Base-by-base conservation (phyloP, 2,329 filamentous ascomycete species). In the Trichoderma sp. region DNA sequence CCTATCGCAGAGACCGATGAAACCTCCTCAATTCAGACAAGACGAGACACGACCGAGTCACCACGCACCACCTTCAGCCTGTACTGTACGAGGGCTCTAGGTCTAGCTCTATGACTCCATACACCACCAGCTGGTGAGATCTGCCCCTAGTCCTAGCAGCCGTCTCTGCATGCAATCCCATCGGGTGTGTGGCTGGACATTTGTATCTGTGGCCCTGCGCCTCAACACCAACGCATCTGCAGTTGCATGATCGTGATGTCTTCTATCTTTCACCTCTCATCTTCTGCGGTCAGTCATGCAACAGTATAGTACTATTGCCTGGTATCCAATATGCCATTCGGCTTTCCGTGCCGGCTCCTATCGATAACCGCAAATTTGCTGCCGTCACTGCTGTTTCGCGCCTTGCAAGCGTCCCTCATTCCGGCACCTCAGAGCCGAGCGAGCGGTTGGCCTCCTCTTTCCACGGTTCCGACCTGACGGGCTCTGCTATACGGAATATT, bases 21-120 rank as follows among this genome's bases (percentile, higher is more conserved):
- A 31, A 72, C 69, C 69, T 72, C 69, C 69, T 72, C 69, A 14
- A 65, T 72, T 35, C 69, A 72, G 69, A 72, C 69, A 72, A 64
- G 60, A 53, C 38, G 21, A 29, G 50, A 60, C 66, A 18, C 33
- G 29, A 31, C 50, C 33, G 59, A 41, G 56, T 24, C 68, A 69
- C 31, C 67, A 29, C 66, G 59, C 29, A 63, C 29, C 59, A 63
- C 59, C 59, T 35, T 63, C 29, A 60, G 67, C 68, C 56, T 60
- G 56, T 27, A 60, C 56, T 8, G 24, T 50, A 50, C 29, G 8
- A 41, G 41, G 18, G 41, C 29, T 29, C 41, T 27, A 29, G 29
- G 29, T 41, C 38, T 41, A 41, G 45, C 45, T 53, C 45, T 53
- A 53, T 53, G 45, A 53, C 45, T 27, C 31, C 21, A 71, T 35